Conservation (phyloP, 768 basidiomycete genomes). For the Sistotremastrum niveocremeum region DNA sequence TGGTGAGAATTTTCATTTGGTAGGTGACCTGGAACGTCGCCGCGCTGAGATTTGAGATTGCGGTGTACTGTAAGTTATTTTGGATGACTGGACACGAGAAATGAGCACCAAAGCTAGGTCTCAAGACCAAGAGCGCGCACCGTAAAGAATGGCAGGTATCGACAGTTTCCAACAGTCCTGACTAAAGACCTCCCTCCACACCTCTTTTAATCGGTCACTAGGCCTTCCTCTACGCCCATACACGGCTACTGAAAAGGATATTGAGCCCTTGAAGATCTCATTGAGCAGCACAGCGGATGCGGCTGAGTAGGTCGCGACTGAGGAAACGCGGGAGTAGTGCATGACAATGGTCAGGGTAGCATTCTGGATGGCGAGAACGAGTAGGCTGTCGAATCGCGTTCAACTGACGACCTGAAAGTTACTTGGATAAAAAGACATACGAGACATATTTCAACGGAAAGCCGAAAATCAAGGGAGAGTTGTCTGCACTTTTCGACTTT, state of each 20-base stretch:
- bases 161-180: slow-evolving; percentile 95
- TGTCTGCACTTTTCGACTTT: slow-evolving; percentile 3
- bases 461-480: slow-evolving; percentile 45
- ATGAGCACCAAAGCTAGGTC: slow-evolving; percentile 4
- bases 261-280: slow-evolving; percentile 83
- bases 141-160: slow-evolving; percentile 91
- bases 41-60: slow-evolving; percentile 84
- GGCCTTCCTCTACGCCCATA: slow-evolving; percentile 28
- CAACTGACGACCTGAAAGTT: too few species aligned
- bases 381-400: slow-evolving; percentile 30
- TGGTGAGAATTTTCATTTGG: slow-evolving; percentile 96
- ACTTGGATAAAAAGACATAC: slow-evolving; percentile 28
- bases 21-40: slow-evolving; percentile 96
- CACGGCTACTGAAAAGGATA: slow-evolving; percentile 74
- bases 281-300: slow-evolving; percentile 88
- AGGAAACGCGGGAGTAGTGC: slow-evolving; percentile 87
- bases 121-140: slow-evolving; percentile 20
- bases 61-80: slow-evolving; percentile 92
- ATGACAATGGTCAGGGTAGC: slow-evolving; percentile 84
- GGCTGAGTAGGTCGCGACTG: slow-evolving; percentile 77
- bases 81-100: slow-evolving; percentile 48
- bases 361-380: slow-evolving; percentile 88
- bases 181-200: slow-evolving; percentile 66
- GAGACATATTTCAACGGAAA: slow-evolving; percentile 72
- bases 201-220: slow-evolving; percentile 33